Conservation (phyloP, 306 rosid genomes). For the Dryas octopetala region DNA sequence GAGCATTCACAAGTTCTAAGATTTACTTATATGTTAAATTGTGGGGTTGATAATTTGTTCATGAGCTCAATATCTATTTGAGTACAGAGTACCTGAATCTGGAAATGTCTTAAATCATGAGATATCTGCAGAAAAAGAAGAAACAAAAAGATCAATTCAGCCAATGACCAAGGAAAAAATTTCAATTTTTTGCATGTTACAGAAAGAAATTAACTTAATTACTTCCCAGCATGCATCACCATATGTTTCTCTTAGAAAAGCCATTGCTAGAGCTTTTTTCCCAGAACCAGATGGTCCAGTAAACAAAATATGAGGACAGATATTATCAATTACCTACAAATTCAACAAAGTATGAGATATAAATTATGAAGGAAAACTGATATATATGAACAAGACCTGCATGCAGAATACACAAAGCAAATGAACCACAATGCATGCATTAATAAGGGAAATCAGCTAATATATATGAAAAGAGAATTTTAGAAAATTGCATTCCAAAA, state of each 20-base stretch:
- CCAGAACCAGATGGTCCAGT: slow-evolving; percentile 71
- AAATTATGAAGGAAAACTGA: neutral
- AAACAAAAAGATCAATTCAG: slow-evolving; percentile 16
- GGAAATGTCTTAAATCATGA: slow-evolving; percentile 68
- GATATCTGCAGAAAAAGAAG: slow-evolving; percentile 58
- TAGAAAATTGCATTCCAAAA: neutral
- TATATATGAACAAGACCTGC: neutral
- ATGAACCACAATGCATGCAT: neutral
- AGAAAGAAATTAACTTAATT: too few relatives aligned
- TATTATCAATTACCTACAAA: slow-evolving; percentile 49
- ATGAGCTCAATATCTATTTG: neutral
- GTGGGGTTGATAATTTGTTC: neutral
- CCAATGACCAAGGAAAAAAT: neutral
- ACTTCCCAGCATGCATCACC: slow-evolving; percentile 46
- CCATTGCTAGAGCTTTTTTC: slow-evolving; percentile 67
- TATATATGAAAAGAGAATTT: too few relatives aligned
- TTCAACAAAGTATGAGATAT: slow-evolving; percentile 20
- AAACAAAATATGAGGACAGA: slow-evolving; percentile 70
- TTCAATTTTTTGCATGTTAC: neutral
- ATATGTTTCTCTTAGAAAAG: slow-evolving; percentile 65
- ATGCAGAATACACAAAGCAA: neutral
- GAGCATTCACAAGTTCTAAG: neutral
- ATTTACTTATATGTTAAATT: too few relatives aligned
- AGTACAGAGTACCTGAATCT: slow-evolving; percentile 58
- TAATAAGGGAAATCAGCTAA: too few relatives aligned